These are phyloP conservation scores for Coccomyxa subellipsoidea DNA, from an alignment of 163 green algal species.

Conservation along the genomic window DNA sequence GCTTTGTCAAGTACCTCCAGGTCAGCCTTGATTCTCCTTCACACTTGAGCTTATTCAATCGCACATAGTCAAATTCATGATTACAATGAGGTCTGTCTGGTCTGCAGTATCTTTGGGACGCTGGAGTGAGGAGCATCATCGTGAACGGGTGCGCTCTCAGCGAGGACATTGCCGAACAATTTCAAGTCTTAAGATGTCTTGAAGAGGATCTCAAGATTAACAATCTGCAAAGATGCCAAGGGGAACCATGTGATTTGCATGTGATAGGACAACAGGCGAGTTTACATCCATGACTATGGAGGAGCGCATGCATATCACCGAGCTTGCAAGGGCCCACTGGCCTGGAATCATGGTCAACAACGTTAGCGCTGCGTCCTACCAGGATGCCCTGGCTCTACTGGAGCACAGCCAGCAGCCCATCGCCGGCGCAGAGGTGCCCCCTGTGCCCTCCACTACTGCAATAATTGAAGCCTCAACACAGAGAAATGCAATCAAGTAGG, in stretches of 20 bases:
- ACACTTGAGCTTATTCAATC: too few species aligned
- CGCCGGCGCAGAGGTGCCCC: neutral
- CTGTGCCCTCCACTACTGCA: too few species aligned
- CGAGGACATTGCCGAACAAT: neutral
- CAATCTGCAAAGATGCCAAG: too few species aligned
- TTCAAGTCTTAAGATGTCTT: too few species aligned
- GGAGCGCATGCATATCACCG: constrained; percentile 16
- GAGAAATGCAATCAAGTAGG: too few species aligned
- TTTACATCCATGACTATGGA: constrained; percentile 20
- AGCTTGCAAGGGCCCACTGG: constrained; percentile 16
- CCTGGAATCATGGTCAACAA: constrained; percentile 17
- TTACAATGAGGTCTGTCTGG: neutral
- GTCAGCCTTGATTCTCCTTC: neutral
- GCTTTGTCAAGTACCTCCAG: constrained; percentile 18
- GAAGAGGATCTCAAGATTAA: too few species aligned
- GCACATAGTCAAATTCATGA: neutral
- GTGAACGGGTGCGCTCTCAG: constrained; percentile 12
- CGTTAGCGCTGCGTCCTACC: constrained; percentile 12
- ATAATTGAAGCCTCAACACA: too few species aligned
- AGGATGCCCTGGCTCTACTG: constrained; percentile 10
- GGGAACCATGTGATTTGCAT: neutral
- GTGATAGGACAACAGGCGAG: constrained; percentile 20
- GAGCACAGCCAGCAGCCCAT: constrained; percentile 5
- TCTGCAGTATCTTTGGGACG: constrained; percentile 20
- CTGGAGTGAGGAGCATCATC: constrained; percentile 11